Base-by-base conservation (phyloP, 2,329 filamentous ascomycete genomes). In the Zymoseptoria tritici region DNA sequence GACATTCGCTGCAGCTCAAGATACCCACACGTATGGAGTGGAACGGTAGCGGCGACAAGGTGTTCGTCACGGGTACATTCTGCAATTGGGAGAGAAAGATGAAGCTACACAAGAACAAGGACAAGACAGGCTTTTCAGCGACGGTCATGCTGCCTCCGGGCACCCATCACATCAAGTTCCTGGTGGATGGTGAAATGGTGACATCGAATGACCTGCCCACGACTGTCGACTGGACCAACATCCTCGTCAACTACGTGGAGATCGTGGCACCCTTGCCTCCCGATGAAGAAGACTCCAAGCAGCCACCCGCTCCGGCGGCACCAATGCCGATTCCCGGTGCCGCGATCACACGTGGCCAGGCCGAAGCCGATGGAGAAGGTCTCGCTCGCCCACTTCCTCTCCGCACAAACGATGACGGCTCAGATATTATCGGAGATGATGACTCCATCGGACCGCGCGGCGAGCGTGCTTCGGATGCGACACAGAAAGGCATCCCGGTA, bases 81-180 rank as follows among this genome's bases (percentile, higher is more conserved):
- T 95, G 96, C 68, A 90, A 93, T 73, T 99, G 94, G 94, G 91
- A 95, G 76, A 88, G 89, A 73, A 97, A 97, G 77, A 95, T 92
- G 73, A 85, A 89, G 67, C 79, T 99, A 71, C 85, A 91, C 75
- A 86, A 84, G 74, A 87, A 90, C 61, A 72, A 73, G 57, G 84
- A 86, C 56, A 68, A 62, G 5, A 63, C 60, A 7, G 83, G 86
- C 62, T 88, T 92, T 73, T 87, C 88, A 46, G 88, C 89, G 52
- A 87, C 85, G 20, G 85, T 97, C 70, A 86, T 89, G 71, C 86
- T 97, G 60, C 87, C 91, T 13, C 91, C 93, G 3, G 94, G 94
- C 66, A 99, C 94, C 4, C 93, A 99, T 73, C 94, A 99, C 78
- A 82, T 99, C 70, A 93, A 95, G 71, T 99, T 97, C 77, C 83